Evolutionary conservation across 257 asterid genomes (phyloP).

Genomic region (Scutellaria galericulata): DNA sequence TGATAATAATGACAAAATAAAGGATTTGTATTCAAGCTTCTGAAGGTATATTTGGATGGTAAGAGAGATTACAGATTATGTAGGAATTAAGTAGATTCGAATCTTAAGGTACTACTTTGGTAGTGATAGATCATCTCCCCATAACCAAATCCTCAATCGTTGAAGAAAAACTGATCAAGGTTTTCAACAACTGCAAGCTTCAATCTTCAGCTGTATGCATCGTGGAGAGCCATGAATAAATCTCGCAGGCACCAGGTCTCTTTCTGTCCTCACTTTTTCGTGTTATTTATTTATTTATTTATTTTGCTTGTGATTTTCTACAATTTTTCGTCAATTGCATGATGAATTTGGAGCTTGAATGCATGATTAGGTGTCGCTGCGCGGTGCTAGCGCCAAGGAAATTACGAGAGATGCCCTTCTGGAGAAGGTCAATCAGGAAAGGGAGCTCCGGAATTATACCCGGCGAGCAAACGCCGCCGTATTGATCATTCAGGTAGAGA

Average conservation of each 20-base stretch:
- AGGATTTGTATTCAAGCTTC: too few species aligned
- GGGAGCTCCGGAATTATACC: constrained; percentile 75
- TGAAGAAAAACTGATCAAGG: constrained; percentile 14
- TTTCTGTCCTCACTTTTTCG: not conserved
- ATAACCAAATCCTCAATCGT: not conserved
- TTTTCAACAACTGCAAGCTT: not conserved
- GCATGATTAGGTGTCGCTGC: constrained; percentile 75
- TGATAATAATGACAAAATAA: too few species aligned
- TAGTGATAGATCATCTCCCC: too few species aligned
- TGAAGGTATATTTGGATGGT: too few species aligned
- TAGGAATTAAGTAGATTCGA: too few species aligned
- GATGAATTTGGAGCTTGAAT: constrained; percentile 27
- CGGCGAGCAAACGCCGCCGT: constrained; percentile 80
- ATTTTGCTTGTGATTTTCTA: not conserved
- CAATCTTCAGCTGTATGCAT: constrained; percentile 14
- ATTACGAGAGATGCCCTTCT: constrained; percentile 82
- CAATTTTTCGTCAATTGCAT: not conserved
- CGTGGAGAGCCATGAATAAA: constrained; percentile 47
- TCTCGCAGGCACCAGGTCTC: constrained; percentile 53
- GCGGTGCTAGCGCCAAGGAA: constrained; percentile 92
- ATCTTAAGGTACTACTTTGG: too few species aligned
- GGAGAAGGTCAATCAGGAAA: constrained; percentile 74
- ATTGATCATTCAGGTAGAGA: constrained; percentile 66
- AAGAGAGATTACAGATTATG: too few species aligned
- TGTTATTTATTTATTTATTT: not conserved